phyloP scores from a whole-genome alignment of 306 rosid genomes.

The Acacia crassicarpa region DNA sequence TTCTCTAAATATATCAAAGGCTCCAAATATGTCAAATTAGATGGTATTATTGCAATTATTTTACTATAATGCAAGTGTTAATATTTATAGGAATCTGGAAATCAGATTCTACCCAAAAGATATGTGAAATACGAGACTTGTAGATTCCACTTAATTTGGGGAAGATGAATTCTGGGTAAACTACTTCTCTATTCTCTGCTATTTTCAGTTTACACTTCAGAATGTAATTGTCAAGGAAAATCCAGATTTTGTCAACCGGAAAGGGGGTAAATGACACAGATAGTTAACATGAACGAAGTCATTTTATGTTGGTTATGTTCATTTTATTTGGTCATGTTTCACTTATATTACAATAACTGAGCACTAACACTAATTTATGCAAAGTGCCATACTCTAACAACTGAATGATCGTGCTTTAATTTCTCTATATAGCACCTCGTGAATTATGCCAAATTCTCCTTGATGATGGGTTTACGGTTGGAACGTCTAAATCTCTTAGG shows the following conservation, averaged over 20 bases:
- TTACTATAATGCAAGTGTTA: not conserved
- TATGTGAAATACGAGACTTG: not conserved
- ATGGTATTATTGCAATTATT: not conserved
- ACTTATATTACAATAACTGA: not conserved
- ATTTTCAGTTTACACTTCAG: not conserved
- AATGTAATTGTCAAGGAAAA: not conserved
- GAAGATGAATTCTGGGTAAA: not conserved
- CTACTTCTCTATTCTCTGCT: not conserved
- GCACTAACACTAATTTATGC: not conserved
- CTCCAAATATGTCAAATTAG: not conserved
- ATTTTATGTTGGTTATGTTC: not conserved
- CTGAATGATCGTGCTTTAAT: not conserved
- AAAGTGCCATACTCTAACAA: not conserved
- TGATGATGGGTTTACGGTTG: not conserved
- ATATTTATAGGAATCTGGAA: not conserved
- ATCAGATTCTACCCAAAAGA: not conserved
- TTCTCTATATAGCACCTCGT: not conserved
- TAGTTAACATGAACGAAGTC: not conserved
- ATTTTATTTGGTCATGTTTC: not conserved
- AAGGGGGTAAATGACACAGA: not conserved
- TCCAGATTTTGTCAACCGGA: not conserved
- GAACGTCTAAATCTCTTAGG: not conserved
- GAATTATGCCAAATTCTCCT: not conserved
- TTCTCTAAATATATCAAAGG: not conserved
- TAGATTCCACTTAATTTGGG: not conserved